Evolutionary conservation across 805 yeast genomes (phyloP).

Genomic region (Lachancea meyersii): DNA sequence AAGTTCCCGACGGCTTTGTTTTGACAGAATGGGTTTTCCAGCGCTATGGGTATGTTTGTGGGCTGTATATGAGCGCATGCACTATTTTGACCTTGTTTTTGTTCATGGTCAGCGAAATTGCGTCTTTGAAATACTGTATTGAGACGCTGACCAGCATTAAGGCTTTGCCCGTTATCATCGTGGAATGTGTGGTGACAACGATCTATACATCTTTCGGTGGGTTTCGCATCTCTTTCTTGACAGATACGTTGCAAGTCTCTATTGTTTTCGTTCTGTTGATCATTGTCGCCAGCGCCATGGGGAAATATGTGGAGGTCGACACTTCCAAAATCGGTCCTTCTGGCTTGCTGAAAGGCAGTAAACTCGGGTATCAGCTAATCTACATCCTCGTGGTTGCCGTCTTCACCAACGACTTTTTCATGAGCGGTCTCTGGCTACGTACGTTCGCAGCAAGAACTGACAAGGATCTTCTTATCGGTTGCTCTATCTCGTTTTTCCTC

Average conservation of each 20-base stretch:
- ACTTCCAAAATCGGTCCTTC: conserved; percentile 55
- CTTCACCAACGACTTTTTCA: conserved; percentile 80
- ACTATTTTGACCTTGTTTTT: conserved; percentile 80
- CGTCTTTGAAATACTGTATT: conserved; percentile 73
- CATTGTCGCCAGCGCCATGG: conserved; percentile 73
- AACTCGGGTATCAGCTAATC: conserved; percentile 82
- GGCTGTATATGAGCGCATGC: conserved; percentile 69
- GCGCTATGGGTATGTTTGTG: conserved; percentile 67
- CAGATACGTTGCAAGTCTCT: conserved; percentile 80
- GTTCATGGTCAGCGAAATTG: conserved; percentile 80
- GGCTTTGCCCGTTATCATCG: conserved; percentile 74
- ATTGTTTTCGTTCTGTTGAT: conserved; percentile 61
- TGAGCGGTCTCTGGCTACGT: conserved; percentile 91
- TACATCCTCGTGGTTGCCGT: conserved; percentile 83
- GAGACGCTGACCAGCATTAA: conserved; percentile 70
- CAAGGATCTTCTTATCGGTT: conserved; percentile 68
- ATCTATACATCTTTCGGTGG: conserved; percentile 87
- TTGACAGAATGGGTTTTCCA: conserved; percentile 91
- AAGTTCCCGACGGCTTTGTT: conserved; percentile 86
- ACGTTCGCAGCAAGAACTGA: conserved; percentile 83
- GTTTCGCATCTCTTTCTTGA: conserved; percentile 77
- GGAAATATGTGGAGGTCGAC: conserved; percentile 58
- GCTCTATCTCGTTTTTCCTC: conserved; percentile 66
- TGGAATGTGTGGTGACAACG: conserved; percentile 81
- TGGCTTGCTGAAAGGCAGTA: conserved; percentile 57